Evolutionary conservation across 495 filamentous ascomycete species (phyloP).

Genomic region (Letharia columbiana): DNA sequence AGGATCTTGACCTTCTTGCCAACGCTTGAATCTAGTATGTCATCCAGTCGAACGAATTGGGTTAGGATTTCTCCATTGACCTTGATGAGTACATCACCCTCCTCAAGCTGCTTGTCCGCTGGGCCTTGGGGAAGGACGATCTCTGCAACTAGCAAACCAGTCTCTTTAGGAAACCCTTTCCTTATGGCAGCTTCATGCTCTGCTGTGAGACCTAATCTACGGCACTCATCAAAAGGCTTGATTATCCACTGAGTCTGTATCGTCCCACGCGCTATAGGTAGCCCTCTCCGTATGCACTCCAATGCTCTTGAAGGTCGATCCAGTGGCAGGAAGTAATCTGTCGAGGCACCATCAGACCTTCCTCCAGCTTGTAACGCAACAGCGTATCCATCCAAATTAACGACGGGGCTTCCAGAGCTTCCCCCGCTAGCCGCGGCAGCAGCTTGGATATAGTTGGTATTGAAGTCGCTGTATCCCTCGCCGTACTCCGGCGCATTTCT

Average conservation of each 20-base stretch:
- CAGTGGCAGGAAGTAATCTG: slow-evolving; percentile 94
- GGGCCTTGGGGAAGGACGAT: slow-evolving; percentile 88
- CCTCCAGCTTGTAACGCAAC: slow-evolving; percentile 93
- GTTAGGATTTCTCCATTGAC: slow-evolving; percentile 93
- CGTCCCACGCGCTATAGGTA: slow-evolving; percentile 75
- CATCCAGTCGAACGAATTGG: slow-evolving; percentile 87
- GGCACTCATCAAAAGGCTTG: slow-evolving; percentile 96
- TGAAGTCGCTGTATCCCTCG: slow-evolving; percentile 98
- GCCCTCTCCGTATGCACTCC: slow-evolving; percentile 67
- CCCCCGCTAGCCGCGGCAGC: slow-evolving; percentile 93
- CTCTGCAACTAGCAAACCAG: slow-evolving; percentile 93
- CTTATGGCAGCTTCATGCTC: slow-evolving; percentile 81
- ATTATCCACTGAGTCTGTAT: slow-evolving; percentile 97
- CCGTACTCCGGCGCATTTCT: slow-evolving; percentile 97
- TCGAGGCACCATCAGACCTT: slow-evolving; percentile 86
- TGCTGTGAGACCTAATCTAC: slow-evolving; percentile 72
- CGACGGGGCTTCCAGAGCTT: slow-evolving; percentile 93
- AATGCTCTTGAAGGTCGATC: slow-evolving; percentile 83
- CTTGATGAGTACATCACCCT: slow-evolving; percentile 91
- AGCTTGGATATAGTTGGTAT: slow-evolving; percentile 98
- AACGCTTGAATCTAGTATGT: slow-evolving; percentile 84
- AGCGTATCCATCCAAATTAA: slow-evolving; percentile 88
- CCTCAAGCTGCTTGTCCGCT: slow-evolving; percentile 72
- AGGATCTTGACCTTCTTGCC: slow-evolving; percentile 62
- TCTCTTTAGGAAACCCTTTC: slow-evolving; percentile 79